phyloP scores from a whole-genome alignment of 805 yeast genomes.

The Yarrowia sp. region DNA sequence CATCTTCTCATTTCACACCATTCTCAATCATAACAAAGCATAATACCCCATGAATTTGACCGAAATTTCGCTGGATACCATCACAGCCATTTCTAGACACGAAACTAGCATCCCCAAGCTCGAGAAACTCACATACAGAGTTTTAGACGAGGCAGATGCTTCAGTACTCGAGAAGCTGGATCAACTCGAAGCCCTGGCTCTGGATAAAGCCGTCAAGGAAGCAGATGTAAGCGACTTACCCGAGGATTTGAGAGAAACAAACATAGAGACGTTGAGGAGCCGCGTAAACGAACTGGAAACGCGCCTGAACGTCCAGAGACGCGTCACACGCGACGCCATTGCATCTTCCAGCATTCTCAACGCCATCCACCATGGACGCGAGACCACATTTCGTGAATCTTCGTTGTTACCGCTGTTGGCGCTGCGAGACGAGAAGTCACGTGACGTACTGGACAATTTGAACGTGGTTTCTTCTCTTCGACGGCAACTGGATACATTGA shows the following conservation, averaged over 20 bases:
- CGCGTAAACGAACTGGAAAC: constrained; percentile 16
- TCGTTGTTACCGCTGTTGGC: constrained; percentile 13
- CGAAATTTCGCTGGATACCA: constrained; percentile 23
- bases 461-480: neutral
- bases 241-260: neutral
- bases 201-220: constrained; percentile 6
- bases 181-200: neutral
- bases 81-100: constrained; percentile 15
- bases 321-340: constrained; percentile 29
- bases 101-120: constrained; percentile 14
- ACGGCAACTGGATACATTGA: neutral
- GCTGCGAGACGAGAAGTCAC: constrained; percentile 19
- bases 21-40: neutral
- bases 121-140: constrained; percentile 17
- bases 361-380: constrained; percentile 30
- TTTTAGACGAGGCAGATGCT: constrained; percentile 1
- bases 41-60: constrained; percentile 16
- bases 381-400: constrained; percentile 31
- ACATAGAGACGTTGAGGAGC: neutral
- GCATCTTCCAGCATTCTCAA: constrained; percentile 33
- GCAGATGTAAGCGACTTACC: constrained; percentile 3
- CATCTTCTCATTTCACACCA: neutral
- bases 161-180: constrained; percentile 9
- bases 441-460: constrained; percentile 3
- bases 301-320: constrained; percentile 23